Base-by-base conservation (phyloP, 139 green algal species). In the Haematococcus lacustris region DNA sequence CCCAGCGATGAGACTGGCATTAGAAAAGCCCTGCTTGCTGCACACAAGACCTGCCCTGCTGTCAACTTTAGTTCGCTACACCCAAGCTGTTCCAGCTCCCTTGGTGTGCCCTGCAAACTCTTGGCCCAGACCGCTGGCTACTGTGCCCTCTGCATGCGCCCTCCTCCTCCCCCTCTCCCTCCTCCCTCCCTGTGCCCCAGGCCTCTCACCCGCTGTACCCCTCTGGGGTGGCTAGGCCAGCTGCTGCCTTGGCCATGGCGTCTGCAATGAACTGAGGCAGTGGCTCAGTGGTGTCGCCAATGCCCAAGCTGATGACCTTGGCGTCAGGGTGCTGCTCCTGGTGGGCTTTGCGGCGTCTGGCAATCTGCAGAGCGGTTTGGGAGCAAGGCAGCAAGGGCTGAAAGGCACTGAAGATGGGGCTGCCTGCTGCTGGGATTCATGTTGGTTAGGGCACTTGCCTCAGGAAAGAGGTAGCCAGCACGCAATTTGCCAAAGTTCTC, bases 261-360 rank as follows among this genome's bases (percentile, higher is more conserved):
- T 93, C 81, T 2, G 91, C 86, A 73, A 98, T 97, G 59, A 81
- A 87, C 32, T 78, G 57, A 1, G 93, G 92, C 77, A 99, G 94
- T 39, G 95, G 96, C 85, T 99, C 96, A 1, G 95, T 99, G 71
- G 95, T 99, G 87, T 99, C 95, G 25, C 95, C 95, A 62, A 99
- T 98, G 57, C 95, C 95, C 50, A 99, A 85, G 68, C 74, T 89
- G 84, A 99, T 99, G 73, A 99, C 91, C 82, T 96, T 91, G 35
- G 93, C 94, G 78, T 97, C 91, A n/a, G 95, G 95, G 73, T 97
- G 68, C 73, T 86, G 77, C 38, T 96, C 93, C 84, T 96, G 87
- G 80, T 99, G 94, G 34, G 86, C 92, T n/a, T 75, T 83, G 3
- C 94, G 83, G n/a, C 93, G 85, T 53, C 89, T 82, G 3, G 85